These are phyloP conservation scores for Herpetomonas samuelpessoai DNA, from an alignment of 208 protist species.

Conservation along the genomic window DNA sequence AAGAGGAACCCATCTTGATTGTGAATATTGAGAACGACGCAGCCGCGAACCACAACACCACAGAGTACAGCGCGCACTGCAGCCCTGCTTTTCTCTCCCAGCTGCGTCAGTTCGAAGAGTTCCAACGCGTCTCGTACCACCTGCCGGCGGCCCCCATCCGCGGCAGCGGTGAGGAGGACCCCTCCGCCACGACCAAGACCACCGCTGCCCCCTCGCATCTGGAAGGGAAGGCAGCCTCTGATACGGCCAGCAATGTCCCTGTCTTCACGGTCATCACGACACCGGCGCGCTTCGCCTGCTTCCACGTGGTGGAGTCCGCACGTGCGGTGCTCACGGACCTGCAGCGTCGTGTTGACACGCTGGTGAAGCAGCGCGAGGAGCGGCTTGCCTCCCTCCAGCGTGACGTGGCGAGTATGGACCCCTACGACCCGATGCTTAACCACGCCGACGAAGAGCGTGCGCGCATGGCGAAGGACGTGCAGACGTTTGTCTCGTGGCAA, in stretches of 20 bases:
- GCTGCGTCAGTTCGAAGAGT: not conserved
- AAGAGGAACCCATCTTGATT: not conserved
- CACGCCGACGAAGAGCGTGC: too few relatives aligned
- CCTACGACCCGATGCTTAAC: too few relatives aligned
- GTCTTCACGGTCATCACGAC: constrained; percentile 26
- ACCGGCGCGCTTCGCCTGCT: constrained; percentile 26
- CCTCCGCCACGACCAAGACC: not conserved
- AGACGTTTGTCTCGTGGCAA: too few relatives aligned
- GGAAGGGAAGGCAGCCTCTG: not conserved
- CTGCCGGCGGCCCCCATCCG: not conserved
- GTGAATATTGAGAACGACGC: not conserved
- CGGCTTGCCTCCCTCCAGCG: constrained; percentile 30
- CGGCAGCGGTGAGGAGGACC: not conserved
- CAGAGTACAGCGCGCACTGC: not conserved
- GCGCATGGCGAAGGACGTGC: too few relatives aligned
- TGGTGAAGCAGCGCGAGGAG: constrained; percentile 28
- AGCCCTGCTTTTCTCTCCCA: not conserved
- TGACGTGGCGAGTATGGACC: too few relatives aligned
- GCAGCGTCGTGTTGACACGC: constrained; percentile 29
- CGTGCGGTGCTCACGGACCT: constrained; percentile 29
- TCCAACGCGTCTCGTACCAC: not conserved
- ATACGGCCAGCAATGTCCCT: not conserved
- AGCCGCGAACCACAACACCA: not conserved
- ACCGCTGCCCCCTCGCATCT: not conserved
- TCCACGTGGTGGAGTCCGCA: constrained; percentile 41